These are phyloP conservation scores for Hypomyces rosellus DNA, from an alignment of 2,329 filamentous ascomycete species.

Conservation along the genomic window DNA sequence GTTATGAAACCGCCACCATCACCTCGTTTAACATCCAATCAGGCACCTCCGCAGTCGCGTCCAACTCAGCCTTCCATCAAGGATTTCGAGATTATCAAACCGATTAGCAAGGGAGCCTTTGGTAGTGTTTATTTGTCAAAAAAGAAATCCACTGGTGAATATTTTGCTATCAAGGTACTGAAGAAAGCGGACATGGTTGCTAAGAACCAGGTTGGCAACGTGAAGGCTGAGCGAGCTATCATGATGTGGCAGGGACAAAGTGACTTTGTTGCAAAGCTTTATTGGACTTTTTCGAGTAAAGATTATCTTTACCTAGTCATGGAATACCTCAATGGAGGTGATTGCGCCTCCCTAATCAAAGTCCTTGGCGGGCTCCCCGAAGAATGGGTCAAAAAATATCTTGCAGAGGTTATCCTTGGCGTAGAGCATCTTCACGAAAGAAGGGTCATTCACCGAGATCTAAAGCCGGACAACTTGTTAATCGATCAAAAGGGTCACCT, in stretches of 20 bases:
- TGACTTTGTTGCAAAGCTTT: conserved; percentile 96
- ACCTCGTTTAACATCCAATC: conserved; percentile 70
- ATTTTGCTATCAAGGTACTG: conserved; percentile 96
- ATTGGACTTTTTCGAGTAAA: conserved; percentile 99
- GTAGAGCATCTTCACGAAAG: conserved; percentile 92
- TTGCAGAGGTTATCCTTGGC: conserved; percentile 93
- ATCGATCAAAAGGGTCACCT: conserved; percentile 96
- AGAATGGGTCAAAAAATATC: conserved; percentile 97
- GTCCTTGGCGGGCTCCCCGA: conserved; percentile 86
- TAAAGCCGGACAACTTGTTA: conserved; percentile 94
- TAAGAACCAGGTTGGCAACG: conserved; percentile 98
- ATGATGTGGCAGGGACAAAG: conserved; percentile 99
- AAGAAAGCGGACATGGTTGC: conserved; percentile 99
- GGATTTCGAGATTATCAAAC: conserved; percentile 98
- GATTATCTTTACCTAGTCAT: conserved; percentile 98
- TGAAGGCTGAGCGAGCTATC: conserved; percentile 96
- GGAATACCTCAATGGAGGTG: conserved; percentile 97
- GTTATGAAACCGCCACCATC: conserved; percentile 68
- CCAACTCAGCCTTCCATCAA: conserved; percentile 95
- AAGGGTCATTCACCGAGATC: conserved; percentile 91
- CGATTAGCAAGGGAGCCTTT: conserved; percentile 97
- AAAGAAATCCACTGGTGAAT: conserved; percentile 97
- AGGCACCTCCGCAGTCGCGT: conserved; percentile 73
- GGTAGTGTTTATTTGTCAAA: conserved; percentile 97
- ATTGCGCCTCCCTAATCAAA: conserved; percentile 95